phyloP scores from a whole-genome alignment of 495 filamentous ascomycete species.

The Penicillium bovifimosum region DNA sequence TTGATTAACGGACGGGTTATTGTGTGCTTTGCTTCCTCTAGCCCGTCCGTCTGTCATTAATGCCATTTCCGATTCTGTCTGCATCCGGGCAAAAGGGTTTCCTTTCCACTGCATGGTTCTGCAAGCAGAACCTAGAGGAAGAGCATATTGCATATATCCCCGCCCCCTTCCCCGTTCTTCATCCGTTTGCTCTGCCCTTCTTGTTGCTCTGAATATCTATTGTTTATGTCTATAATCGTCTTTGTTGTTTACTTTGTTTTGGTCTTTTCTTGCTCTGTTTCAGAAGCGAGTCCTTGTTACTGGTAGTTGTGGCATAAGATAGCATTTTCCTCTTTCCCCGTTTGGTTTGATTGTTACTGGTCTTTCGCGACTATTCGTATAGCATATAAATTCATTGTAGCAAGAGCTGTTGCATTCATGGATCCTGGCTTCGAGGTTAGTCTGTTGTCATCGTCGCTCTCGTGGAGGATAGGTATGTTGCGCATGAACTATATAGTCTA shows the following conservation, averaged over 20 bases:
- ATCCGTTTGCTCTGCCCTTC: constrained; percentile 5
- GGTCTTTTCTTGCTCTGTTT: constrained; percentile 25
- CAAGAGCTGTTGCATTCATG: not conserved
- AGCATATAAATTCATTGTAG: constrained; percentile 8
- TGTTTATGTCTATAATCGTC: constrained; percentile 30
- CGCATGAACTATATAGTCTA: too few species aligned
- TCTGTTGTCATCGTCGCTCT: too few species aligned
- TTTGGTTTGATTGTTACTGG: not conserved
- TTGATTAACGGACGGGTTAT: constrained; percentile 5
- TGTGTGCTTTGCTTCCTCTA: constrained; percentile 3
- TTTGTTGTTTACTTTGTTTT: constrained; percentile 5
- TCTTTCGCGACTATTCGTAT: not conserved
- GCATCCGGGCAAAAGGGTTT: constrained; percentile 6
- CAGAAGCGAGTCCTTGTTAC: constrained; percentile 25
- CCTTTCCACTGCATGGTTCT: constrained; percentile 11
- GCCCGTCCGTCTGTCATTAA: constrained; percentile 2
- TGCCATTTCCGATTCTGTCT: not conserved
- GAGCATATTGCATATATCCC: constrained; percentile 29
- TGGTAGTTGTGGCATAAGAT: constrained; percentile 31
- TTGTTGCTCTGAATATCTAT: constrained; percentile 25
- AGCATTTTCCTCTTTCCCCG: constrained; percentile 23
- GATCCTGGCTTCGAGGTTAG: not conserved
- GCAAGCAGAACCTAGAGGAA: constrained; percentile 6
- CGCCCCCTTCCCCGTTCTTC: constrained; percentile 6
- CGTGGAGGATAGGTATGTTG: too few species aligned